Conservation (phyloP, 208 protist species). For the Leishmania arabica region DNA sequence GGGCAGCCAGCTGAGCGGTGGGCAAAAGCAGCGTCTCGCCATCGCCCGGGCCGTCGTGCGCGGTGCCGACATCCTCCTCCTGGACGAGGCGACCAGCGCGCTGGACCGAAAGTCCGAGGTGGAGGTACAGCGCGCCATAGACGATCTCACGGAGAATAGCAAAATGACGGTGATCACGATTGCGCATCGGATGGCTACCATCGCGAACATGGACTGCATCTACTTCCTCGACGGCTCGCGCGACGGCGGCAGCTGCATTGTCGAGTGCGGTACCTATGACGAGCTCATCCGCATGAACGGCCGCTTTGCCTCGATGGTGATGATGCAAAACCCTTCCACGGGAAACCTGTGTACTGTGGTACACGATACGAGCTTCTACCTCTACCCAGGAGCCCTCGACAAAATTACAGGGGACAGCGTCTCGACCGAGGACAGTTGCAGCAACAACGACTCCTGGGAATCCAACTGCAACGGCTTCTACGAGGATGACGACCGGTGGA, state of each 20-base stretch:
- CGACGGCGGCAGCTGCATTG: slow-evolving; percentile 51
- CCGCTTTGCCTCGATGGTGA: slow-evolving; percentile 72
- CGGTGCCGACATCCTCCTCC: slow-evolving; percentile 74
- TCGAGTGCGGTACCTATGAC: slow-evolving; percentile 66
- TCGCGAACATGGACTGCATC: slow-evolving; percentile 88
- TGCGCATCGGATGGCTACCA: slow-evolving; percentile 90
- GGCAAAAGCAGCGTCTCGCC: slow-evolving; percentile 92
- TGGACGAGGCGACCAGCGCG: slow-evolving; percentile 92
- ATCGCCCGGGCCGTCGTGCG: slow-evolving; percentile 86
- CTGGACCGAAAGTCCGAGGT: slow-evolving; percentile 90
- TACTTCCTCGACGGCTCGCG: slow-evolving; percentile 64
- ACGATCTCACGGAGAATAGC: slow-evolving; percentile 61
- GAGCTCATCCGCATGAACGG: slow-evolving; percentile 63
- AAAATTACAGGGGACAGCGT: slow-evolving; percentile 2
- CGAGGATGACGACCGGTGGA: slow-evolving; percentile 20
- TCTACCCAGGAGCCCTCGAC: slow-evolving; percentile 13
- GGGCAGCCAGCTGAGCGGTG: slow-evolving; percentile 82
- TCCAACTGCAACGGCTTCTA: slow-evolving; percentile 6
- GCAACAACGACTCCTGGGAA: slow-evolving; percentile 18
- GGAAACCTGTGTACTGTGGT: slow-evolving; percentile 26
- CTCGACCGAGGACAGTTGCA: neutral
- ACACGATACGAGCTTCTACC: slow-evolving; percentile 51
- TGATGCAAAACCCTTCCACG: slow-evolving; percentile 48
- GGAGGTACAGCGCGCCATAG: slow-evolving; percentile 80
- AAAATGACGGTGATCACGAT: slow-evolving; percentile 84